Percentiles rank a stretch among this genome's conserved stretches.
Conservation (phyloP, 805 yeast genomes). For the Schwanniomyces polymorphus region DNA sequence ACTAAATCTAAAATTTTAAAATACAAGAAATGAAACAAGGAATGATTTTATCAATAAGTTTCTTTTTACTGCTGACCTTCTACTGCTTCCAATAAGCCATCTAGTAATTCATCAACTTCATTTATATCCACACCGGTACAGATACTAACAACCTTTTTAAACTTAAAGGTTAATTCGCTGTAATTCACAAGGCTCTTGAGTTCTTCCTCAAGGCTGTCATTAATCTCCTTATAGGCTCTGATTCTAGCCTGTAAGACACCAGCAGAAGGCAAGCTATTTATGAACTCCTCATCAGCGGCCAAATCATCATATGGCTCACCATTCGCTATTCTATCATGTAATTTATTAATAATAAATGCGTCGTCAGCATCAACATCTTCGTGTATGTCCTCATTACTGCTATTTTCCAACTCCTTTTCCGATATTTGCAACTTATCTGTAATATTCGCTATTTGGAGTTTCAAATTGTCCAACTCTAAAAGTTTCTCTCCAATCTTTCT, state of each 20-base stretch:
- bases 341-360: slow-evolving; percentile 72
- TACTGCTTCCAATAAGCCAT: slow-evolving; percentile 85
- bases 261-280: slow-evolving; percentile 43
- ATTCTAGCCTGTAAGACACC: slow-evolving; percentile 71
- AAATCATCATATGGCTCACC: slow-evolving; percentile 24
- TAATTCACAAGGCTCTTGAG: slow-evolving; percentile 51
- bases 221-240: slow-evolving; percentile 75
- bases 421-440: slow-evolving; percentile 33
- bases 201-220: slow-evolving; percentile 51
- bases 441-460: slow-evolving; percentile 42
- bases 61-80: slow-evolving; percentile 55
- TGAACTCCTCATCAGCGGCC: slow-evolving; percentile 21
- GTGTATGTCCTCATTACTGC: slow-evolving; percentile 62
- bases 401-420: slow-evolving; percentile 35
- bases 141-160: slow-evolving; percentile 81
- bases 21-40: neutral
- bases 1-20: neutral
- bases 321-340: slow-evolving; percentile 51
- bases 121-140: slow-evolving; percentile 86
- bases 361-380: slow-evolving; percentile 80
- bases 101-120: slow-evolving; percentile 77
- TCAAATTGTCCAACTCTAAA: slow-evolving; percentile 49
- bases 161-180: slow-evolving; percentile 54
- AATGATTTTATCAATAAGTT: neutral
- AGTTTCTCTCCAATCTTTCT: slow-evolving; percentile 38